These are phyloP conservation scores for Chiua sp. DNA, from an alignment of 1,284 basidiomycete genomes.

Conservation along the genomic window DNA sequence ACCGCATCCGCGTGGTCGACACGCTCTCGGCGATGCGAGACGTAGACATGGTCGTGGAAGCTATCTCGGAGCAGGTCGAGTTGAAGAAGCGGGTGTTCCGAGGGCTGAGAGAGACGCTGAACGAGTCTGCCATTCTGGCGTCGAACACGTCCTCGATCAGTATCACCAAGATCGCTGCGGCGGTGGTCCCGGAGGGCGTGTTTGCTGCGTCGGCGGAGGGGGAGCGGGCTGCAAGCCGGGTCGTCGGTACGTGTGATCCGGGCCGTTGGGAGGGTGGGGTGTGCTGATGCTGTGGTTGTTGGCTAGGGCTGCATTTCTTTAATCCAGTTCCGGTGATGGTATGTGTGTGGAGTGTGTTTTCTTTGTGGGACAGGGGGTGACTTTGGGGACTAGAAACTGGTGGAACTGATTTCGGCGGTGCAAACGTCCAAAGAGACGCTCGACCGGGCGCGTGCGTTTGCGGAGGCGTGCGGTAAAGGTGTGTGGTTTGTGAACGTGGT, in stretches of 20 bases:
- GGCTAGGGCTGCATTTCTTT: constrained; percentile 92
- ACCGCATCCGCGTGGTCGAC: constrained; percentile 63
- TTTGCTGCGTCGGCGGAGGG: constrained; percentile 66
- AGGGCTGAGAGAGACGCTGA: constrained; percentile 69
- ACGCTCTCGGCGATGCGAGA: constrained; percentile 67
- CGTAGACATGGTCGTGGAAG: constrained; percentile 93
- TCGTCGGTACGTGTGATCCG: constrained; percentile 65
- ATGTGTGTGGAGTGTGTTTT: constrained; percentile 24
- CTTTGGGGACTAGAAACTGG: constrained; percentile 69
- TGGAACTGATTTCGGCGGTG: constrained; percentile 91
- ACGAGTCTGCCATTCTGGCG: constrained; percentile 83
- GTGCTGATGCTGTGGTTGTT: not conserved
- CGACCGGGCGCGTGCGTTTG: constrained; percentile 82
- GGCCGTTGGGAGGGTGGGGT: not conserved
- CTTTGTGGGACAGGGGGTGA: not conserved
- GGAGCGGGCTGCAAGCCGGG: constrained; percentile 65
- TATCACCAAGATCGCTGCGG: constrained; percentile 91
- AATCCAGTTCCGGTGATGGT: constrained; percentile 97
- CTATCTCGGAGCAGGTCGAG: constrained; percentile 86
- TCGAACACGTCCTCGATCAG: constrained; percentile 96
- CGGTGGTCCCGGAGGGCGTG: constrained; percentile 65
- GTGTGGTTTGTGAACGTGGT: constrained; percentile 6
- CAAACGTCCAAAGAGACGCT: constrained; percentile 87
- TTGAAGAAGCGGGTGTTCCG: constrained; percentile 86
- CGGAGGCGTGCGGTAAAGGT: constrained; percentile 92